Base-by-base conservation (phyloP, 192 early-diverging fungal genomes). In the Entomortierella lignicola region DNA sequence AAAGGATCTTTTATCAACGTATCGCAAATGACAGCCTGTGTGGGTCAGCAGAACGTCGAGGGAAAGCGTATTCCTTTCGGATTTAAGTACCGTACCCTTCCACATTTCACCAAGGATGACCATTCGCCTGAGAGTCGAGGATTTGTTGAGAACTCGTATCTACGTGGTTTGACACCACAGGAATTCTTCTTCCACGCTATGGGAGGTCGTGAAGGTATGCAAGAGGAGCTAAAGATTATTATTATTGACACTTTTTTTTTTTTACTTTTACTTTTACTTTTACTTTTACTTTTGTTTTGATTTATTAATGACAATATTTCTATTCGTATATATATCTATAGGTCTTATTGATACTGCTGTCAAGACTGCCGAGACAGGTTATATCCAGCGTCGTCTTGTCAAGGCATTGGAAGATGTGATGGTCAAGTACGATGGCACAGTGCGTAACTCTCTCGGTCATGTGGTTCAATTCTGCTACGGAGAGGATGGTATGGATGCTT, bases 101-200 rank as follows among this genome's bases (percentile, higher is more conserved):
- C 98, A n/a, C 97, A 98, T 71, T 99, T 96, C 82, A 92, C 95
- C 20, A 97, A 97, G 82, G 96, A 98, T 79, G 98, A 99, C 82
- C 94, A 96, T 75, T 93, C 92, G 61, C 96, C 98, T 20, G 95
- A 95, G 80, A 88, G 87, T 72, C 86, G 94, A 60, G 95, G 95
- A 25, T 96, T 96, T 75, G 95, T 96, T 2, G 93, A 94, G 82
- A 95, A 95, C 72, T 94, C 92, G 25, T 96, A 95, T 70, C 82
- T 96, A 32, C 89, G 94, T 63, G 98, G 98, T 17, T 77, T 99
- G 79, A 97, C 95, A 21, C 98, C 98, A 21, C 94, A 95, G 72
- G 98, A 99, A 87, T 99, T 98, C 85, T 99, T 94, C 79, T 99
- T 99, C 91, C 98, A 99, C 82, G 96, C 97, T 23, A 98, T 98